Conservation (phyloP, 306 rosid genomes). For the Fragaria ananassa region DNA sequence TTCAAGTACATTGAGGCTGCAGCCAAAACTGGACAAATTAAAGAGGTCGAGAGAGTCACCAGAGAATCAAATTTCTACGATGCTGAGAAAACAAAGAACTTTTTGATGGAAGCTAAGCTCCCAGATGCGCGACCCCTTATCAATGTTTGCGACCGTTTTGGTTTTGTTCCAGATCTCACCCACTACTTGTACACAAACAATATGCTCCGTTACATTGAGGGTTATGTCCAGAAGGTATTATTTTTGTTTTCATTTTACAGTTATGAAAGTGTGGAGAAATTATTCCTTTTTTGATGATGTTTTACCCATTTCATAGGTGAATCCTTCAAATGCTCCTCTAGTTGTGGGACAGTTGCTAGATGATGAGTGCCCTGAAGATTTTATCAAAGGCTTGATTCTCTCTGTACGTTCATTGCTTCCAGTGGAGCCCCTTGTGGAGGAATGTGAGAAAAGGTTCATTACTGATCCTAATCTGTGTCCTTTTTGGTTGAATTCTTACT, state of each 20-base stretch:
- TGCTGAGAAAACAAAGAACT: constrained; percentile 93
- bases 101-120: constrained; percentile 96
- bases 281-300: background rate
- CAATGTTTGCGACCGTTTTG: constrained; percentile 98
- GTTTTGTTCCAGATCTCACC: constrained; percentile 98
- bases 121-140: constrained; percentile 97
- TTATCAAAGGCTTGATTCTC: constrained; percentile 91
- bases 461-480: background rate
- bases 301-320: constrained; percentile 54
- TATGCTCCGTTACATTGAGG: constrained; percentile 99
- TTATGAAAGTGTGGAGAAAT: background rate
- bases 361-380: constrained; percentile 99
- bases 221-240: constrained; percentile 95
- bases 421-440: constrained; percentile 97
- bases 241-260: constrained; percentile 6
- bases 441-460: constrained; percentile 92
- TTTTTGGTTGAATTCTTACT: background rate
- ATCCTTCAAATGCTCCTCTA: constrained; percentile 97
- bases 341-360: constrained; percentile 97
- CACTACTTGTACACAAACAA: constrained; percentile 91
- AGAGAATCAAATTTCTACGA: constrained; percentile 98
- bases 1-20: constrained; percentile 98
- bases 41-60: constrained; percentile 98
- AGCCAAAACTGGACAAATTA: constrained; percentile 98
- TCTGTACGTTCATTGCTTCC: constrained; percentile 99